These are phyloP conservation scores for Coccomyxa sp. DNA, from an alignment of 139 green algal species.

Conservation along the genomic window DNA sequence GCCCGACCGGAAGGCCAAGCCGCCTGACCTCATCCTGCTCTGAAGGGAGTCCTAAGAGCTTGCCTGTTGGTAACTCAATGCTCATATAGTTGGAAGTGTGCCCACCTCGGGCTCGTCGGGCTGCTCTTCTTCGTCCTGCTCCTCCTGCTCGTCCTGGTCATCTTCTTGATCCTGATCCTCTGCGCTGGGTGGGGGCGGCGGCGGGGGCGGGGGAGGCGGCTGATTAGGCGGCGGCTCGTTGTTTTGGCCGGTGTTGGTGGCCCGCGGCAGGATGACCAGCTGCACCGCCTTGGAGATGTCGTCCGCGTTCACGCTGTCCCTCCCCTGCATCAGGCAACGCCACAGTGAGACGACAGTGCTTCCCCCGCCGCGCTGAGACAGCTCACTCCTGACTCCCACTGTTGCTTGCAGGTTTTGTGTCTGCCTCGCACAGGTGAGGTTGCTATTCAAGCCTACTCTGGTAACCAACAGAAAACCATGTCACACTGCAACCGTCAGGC, in stretches of 20 bases:
- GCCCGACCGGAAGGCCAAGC: too few relatives aligned
- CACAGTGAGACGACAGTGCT: neutral
- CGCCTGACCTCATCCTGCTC: too few relatives aligned
- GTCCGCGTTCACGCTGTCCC: slow-evolving; percentile 84
- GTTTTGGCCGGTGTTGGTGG: slow-evolving; percentile 47
- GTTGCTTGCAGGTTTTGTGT: too few relatives aligned
- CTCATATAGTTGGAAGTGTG: too few relatives aligned
- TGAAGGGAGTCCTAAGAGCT: too few relatives aligned
- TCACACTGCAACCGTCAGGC: too few relatives aligned
- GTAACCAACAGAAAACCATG: too few relatives aligned
- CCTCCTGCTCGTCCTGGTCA: slow-evolving; percentile 71
- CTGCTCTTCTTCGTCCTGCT: slow-evolving; percentile 79
- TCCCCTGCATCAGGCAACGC: slow-evolving; percentile 23
- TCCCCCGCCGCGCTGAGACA: too few relatives aligned
- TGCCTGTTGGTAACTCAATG: too few relatives aligned
- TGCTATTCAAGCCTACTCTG: too few relatives aligned
- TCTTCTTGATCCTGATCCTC: slow-evolving; percentile 48
- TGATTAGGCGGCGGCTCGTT: slow-evolving; percentile 58
- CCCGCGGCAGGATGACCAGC: slow-evolving; percentile 92
- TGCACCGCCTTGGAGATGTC: slow-evolving; percentile 92
- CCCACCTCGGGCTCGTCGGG: slow-evolving; percentile 43
- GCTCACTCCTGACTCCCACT: too few relatives aligned
- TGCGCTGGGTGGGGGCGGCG: slow-evolving; percentile 60
- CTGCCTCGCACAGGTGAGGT: too few relatives aligned
- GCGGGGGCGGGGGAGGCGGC: slow-evolving; percentile 83